Evolutionary conservation across 2,329 filamentous ascomycete genomes (phyloP).

Genomic region (Orbilia blumenaviensis): DNA sequence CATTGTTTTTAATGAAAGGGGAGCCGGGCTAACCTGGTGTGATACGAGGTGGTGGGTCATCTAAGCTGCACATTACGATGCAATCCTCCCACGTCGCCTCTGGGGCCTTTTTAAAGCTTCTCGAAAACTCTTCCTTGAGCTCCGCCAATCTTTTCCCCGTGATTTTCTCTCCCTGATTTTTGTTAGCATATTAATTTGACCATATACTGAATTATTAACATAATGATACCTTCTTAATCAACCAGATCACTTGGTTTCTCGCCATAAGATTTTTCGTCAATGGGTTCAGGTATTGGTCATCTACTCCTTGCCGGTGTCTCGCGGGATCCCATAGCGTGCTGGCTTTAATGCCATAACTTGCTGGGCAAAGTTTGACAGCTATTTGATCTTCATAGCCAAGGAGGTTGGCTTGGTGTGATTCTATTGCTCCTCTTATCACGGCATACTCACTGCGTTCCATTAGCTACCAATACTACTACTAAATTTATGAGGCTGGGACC

Average conservation of each 20-base stretch:
- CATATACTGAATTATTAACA: neutral
- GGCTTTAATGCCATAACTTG: constrained; percentile 12
- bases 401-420: neutral
- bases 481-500: too few species aligned
- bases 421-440: constrained; percentile 6
- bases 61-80: constrained; percentile 8
- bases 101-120: constrained; percentile 4
- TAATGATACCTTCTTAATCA: constrained; percentile 24
- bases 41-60: neutral
- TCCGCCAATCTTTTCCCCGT: neutral
- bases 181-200: neutral
- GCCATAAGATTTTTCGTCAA: constrained; percentile 7
- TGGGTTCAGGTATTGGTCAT: neutral
- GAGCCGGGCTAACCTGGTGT: constrained; percentile 2
- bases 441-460: neutral
- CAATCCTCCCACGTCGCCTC: neutral
- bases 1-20: neutral
- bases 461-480: too few species aligned
- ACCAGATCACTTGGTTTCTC: constrained; percentile 6
- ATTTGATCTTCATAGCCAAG: neutral
- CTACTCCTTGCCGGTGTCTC: neutral
- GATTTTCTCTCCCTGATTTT: constrained; percentile 3
- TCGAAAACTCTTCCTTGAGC: neutral
- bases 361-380: constrained; percentile 9
- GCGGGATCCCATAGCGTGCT: neutral